These are phyloP conservation scores for Clarireedia monteithiana DNA, from an alignment of 2,329 filamentous ascomycete genomes.

Conservation along the genomic window DNA sequence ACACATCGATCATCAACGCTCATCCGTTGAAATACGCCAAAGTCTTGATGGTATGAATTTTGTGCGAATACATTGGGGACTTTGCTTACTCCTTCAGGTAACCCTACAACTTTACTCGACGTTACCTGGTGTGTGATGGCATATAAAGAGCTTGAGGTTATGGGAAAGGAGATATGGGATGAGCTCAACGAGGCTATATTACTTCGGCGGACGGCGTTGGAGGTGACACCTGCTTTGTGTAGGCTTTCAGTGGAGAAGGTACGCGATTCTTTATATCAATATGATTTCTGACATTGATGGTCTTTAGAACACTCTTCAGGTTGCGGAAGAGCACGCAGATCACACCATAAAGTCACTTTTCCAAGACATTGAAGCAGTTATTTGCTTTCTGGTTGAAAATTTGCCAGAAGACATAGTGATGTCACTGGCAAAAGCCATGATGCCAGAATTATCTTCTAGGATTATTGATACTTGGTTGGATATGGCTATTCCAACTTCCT, in stretches of 20 bases:
- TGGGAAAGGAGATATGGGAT: constrained; percentile 53
- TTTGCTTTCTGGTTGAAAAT: constrained; percentile 43
- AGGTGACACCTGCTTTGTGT: constrained; percentile 28
- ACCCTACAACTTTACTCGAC: constrained; percentile 43
- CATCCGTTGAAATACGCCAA: constrained; percentile 42
- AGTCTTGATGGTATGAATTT: constrained; percentile 9
- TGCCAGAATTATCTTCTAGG: constrained; percentile 59
- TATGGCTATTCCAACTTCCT: constrained; percentile 64
- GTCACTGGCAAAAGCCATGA: constrained; percentile 59
- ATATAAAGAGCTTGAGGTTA: constrained; percentile 53
- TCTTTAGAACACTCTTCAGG: constrained; percentile 35
- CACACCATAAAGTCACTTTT: constrained; percentile 44
- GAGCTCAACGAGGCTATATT: constrained; percentile 55
- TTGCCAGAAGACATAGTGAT: constrained; percentile 48
- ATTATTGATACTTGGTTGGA: constrained; percentile 71
- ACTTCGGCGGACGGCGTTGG: constrained; percentile 47
- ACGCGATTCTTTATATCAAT: constrained; percentile 14
- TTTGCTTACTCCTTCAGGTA: constrained; percentile 8
- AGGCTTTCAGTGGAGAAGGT: constrained; percentile 37
- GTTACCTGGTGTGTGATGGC: constrained; percentile 48
- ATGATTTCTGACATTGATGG: too few relatives aligned
- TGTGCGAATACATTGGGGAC: neutral
- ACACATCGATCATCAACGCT: constrained; percentile 48
- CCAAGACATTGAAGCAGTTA: constrained; percentile 42
- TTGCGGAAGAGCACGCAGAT: constrained; percentile 36